phyloP scores from a whole-genome alignment of 2,329 filamentous ascomycete genomes.

The Huntiella moniliformis region DNA sequence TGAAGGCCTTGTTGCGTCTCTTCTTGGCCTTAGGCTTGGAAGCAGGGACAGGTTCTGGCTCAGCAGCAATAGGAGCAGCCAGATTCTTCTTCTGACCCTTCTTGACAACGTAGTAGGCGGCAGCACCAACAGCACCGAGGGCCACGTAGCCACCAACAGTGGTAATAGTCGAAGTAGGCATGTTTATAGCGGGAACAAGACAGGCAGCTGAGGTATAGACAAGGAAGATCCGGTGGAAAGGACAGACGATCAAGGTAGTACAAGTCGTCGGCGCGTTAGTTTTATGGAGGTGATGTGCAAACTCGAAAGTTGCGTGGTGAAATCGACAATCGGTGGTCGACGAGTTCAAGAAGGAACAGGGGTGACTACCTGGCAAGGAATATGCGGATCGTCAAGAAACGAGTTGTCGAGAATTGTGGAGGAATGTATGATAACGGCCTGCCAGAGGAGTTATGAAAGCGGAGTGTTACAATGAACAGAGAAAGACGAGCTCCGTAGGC shows the following conservation, averaged over 20 bases:
- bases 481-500: not conserved
- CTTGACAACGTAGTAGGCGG: constrained; percentile 16
- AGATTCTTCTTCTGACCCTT: not conserved
- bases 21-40: constrained; percentile 29
- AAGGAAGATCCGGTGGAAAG: not conserved
- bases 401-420: not conserved
- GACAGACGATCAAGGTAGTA: too few species aligned
- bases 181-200: constrained; percentile 3
- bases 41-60: constrained; percentile 15
- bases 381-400: not conserved
- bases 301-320: too few species aligned
- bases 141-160: constrained; percentile 22
- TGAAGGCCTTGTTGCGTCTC: constrained; percentile 26
- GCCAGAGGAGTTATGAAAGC: constrained; percentile 3
- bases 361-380: not conserved
- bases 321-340: too few species aligned
- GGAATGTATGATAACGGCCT: constrained; percentile 1
- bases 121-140: constrained; percentile 20
- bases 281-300: too few species aligned
- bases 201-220: not conserved
- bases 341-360: too few species aligned
- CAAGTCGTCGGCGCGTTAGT: too few species aligned
- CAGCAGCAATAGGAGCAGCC: constrained; percentile 9
- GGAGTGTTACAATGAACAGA: not conserved
- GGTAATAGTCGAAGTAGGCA: constrained; percentile 13